phyloP scores from a whole-genome alignment of 768 basidiomycete species.

The Clitopilus passeckerianus region DNA sequence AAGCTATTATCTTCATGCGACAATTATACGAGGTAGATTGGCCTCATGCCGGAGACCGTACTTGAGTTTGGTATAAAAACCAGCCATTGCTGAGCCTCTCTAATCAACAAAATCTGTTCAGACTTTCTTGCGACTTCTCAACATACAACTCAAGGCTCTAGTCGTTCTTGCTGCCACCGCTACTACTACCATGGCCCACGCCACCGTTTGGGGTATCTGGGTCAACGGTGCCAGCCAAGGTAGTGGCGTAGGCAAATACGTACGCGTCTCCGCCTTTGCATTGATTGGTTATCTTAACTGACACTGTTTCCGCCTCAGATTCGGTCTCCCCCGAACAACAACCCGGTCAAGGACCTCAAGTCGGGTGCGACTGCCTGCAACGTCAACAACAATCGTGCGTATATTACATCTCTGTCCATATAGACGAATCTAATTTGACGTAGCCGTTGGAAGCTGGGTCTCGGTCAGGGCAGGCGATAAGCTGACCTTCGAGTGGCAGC shows the following conservation, averaged over 20 bases:
- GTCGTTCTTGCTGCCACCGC: constrained; percentile 17
- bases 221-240: constrained; percentile 32
- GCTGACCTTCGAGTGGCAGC: constrained; percentile 31
- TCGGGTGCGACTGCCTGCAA: constrained; percentile 25
- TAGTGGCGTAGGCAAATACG: constrained; percentile 24
- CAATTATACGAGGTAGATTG: constrained; percentile 5
- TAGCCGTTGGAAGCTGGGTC: constrained; percentile 22
- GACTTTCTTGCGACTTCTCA: background rate
- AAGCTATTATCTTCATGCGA: background rate
- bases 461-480: constrained; percentile 24
- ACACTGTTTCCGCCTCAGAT: constrained; percentile 15
- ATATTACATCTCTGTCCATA: background rate
- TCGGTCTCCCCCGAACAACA: constrained; percentile 30
- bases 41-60: background rate
- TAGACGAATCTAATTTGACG: background rate
- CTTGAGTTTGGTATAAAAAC: background rate
- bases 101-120: no score
- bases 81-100: background rate
- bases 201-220: constrained; percentile 30
- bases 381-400: constrained; percentile 23
- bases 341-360: constrained; percentile 29
- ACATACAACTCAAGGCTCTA: constrained; percentile 18
- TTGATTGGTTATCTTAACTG: background rate
- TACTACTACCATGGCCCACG: constrained; percentile 20
- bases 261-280: constrained; percentile 6